Evolutionary conservation across 805 yeast genomes (phyloP), one percentile per base, ranked within the genome.

Genomic region (Metschnikowia kunwiensis): DNA sequence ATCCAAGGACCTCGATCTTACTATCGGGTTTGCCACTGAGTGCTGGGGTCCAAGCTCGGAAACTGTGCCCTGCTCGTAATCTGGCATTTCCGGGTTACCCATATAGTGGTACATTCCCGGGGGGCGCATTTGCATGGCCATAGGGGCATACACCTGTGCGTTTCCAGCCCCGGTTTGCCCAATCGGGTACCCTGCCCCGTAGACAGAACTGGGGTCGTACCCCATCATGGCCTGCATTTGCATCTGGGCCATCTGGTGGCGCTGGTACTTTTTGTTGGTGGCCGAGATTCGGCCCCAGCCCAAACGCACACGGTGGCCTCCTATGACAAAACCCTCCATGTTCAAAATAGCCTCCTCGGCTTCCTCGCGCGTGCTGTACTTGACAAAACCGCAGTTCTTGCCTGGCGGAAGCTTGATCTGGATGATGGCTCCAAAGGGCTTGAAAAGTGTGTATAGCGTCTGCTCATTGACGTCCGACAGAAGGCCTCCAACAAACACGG

Each of bases 301-400:
- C 40, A 88, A 72, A 50, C 95, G 71, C 32, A 88, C 80, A 43
- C 91, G 73, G 39, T 86, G 81, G 40, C 86, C 88, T 33, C 89
- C 91, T 49, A 88, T 81, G 24, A 87, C 86, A 55, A 79, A 86
- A 7, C 95, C 95, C 61, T 88, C 95, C 94, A 88, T 83, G 45
- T 81, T 83, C 23, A 77, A 70, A 44, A 88, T 84, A 8, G 96
- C 95, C 36, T 72, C 72, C 60, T 89, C 96, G 1, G 96, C 96
- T 48, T 86, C 79, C 28, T 78, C 77, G 39, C 95, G 70, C 35
- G 81, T 77, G 26, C 78, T 75, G 57, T 75, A 88, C 59, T 86
- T 94, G 36, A 88, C 87, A 63, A 89, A 87, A 1, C 95, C 96
- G 62, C 95, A 86, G 43, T 84, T 83, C 53, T 83, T 84, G 10